Evolutionary conservation across 768 basidiomycete genomes (phyloP).

Genomic region (Suillus alpinus): DNA sequence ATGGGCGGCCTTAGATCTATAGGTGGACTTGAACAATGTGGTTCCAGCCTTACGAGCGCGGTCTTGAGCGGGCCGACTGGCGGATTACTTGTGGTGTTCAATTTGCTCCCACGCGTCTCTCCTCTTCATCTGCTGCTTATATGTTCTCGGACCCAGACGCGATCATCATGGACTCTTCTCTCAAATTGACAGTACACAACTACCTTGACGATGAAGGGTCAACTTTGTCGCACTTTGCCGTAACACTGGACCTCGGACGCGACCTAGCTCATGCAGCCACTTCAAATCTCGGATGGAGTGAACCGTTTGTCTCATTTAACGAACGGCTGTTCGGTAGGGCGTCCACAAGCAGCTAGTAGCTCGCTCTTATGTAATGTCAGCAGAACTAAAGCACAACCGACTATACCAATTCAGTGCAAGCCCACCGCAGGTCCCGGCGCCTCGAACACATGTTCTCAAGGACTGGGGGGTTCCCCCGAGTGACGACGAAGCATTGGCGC

Average conservation of each 20-base stretch:
- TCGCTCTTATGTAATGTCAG: constrained; percentile 1
- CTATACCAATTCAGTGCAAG: constrained; percentile 22
- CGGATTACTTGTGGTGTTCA: not conserved
- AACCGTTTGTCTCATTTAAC: constrained; percentile 5
- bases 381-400: constrained; percentile 15
- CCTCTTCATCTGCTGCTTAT: not conserved
- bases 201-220: constrained; percentile 12
- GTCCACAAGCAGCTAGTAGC: not conserved
- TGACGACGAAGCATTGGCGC: constrained; percentile 34
- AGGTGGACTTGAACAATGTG: not conserved
- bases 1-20: not conserved
- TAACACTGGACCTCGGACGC: constrained; percentile 18
- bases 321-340: not conserved
- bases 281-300: constrained; percentile 18
- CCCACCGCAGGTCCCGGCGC: constrained; percentile 14
- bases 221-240: not conserved
- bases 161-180: constrained; percentile 3
- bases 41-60: not conserved
- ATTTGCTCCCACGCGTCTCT: not conserved
- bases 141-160: not conserved
- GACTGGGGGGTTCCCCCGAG: constrained; percentile 40
- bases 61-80: not conserved
- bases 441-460: constrained; percentile 17
- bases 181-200: constrained; percentile 19
- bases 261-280: constrained; percentile 15